Evolutionary conservation across 306 rosid species (phyloP).

Genomic region (Datisca glomerata): DNA sequence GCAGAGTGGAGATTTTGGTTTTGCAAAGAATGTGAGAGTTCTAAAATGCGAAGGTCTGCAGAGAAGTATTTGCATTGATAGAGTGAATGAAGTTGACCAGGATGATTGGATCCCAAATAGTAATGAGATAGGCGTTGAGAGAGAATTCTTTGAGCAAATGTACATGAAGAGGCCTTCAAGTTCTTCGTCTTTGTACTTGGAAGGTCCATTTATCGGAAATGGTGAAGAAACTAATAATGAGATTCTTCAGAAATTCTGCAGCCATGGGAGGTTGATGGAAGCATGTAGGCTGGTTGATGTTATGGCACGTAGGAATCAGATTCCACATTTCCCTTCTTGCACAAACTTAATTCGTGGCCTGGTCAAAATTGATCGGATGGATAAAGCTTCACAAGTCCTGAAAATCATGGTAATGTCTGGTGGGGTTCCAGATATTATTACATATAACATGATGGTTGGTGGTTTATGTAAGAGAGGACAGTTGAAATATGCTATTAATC

Average conservation of each 20-base stretch:
- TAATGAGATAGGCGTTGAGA: slow-evolving; percentile 11
- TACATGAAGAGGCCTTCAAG: slow-evolving; percentile 19
- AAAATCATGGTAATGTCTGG: slow-evolving; percentile 67
- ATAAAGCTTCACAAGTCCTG: slow-evolving; percentile 44
- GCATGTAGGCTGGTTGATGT: slow-evolving; percentile 59
- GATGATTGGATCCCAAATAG: slow-evolving; percentile 24
- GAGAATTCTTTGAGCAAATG: slow-evolving; percentile 20
- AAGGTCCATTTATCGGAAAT: slow-evolving; percentile 44
- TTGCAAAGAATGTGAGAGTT: slow-evolving; percentile 8
- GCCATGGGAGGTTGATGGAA: slow-evolving; percentile 35
- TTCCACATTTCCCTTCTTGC: slow-evolving; percentile 65
- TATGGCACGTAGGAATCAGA: slow-evolving; percentile 66
- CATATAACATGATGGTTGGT: slow-evolving; percentile 68
- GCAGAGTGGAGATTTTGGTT: slow-evolving; percentile 22
- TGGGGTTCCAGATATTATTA: slow-evolving; percentile 65
- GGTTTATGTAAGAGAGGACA: slow-evolving; percentile 51
- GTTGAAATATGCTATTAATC: slow-evolving; percentile 41
- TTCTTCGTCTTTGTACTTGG: slow-evolving; percentile 23
- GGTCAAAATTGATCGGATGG: slow-evolving; percentile 27
- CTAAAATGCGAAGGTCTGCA: slow-evolving; percentile 27
- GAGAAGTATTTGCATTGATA: slow-evolving; percentile 36
- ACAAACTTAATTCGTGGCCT: slow-evolving; percentile 64
- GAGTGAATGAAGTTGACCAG: slow-evolving; percentile 27
- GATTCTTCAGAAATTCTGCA: slow-evolving; percentile 49
- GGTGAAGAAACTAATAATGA: slow-evolving; percentile 44